These are phyloP conservation scores for Erodium trifolium DNA, from an alignment of 441 rosid genomes.

Conservation along the genomic window DNA sequence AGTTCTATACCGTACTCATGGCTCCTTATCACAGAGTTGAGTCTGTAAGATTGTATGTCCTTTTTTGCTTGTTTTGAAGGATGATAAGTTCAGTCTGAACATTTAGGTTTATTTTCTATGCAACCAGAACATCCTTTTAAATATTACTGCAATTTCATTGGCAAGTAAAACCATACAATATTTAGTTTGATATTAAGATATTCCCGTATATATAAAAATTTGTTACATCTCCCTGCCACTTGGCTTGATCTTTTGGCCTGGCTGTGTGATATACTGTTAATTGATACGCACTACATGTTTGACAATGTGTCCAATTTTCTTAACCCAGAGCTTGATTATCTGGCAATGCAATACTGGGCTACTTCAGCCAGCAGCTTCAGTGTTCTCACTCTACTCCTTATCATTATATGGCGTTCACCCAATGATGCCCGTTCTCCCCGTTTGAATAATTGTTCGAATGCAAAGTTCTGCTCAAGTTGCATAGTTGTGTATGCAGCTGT, in stretches of 20 bases:
- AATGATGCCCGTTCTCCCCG: conserved; percentile 17
- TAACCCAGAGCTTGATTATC: conserved; percentile 55
- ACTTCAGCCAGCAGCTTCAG: conserved; percentile 53
- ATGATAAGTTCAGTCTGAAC: neutral
- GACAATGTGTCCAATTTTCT: conserved; percentile 6
- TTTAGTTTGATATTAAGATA: neutral
- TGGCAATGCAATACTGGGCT: conserved; percentile 78
- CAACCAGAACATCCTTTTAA: neutral
- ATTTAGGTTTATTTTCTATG: neutral
- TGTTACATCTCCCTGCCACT: conserved; percentile 1
- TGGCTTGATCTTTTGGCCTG: neutral
- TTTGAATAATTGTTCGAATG: conserved; percentile 29
- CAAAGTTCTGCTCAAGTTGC: conserved; percentile 21
- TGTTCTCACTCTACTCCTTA: conserved; percentile 56
- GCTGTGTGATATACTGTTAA: neutral
- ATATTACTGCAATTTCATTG: neutral
- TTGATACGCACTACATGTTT: conserved; percentile 11
- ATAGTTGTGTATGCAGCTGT: conserved; percentile 33
- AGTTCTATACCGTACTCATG: neutral
- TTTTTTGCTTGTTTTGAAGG: neutral
- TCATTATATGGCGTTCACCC: conserved; percentile 28
- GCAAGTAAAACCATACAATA: neutral
- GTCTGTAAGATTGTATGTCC: neutral
- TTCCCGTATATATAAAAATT: neutral
- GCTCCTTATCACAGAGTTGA: neutral